Conservation (phyloP, 257 asterid genomes). For the Cruciata laevipes region DNA sequence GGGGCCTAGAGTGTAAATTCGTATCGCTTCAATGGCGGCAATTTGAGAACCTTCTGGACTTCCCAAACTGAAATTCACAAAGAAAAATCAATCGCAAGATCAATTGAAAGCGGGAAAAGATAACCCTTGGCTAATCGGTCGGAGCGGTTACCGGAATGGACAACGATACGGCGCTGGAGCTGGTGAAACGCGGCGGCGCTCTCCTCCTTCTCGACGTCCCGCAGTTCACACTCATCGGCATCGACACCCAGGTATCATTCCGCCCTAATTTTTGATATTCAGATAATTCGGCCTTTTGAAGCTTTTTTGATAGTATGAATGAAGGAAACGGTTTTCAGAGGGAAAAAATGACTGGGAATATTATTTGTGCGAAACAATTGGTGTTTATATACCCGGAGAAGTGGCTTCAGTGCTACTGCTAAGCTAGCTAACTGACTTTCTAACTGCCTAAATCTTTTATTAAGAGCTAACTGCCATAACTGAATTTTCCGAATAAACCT, state of each 20-base stretch:
- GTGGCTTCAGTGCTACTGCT: background rate
- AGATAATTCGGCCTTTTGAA: background rate
- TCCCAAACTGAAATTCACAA: background rate
- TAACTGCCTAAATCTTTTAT: no score
- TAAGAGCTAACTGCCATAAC: background rate
- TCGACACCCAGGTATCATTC: slow-evolving; percentile 60
- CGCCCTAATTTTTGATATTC: background rate
- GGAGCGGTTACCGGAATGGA: slow-evolving; percentile 33
- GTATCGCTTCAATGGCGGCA: background rate
- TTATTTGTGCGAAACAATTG: background rate
- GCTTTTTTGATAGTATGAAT: background rate
- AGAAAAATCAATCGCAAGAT: background rate
- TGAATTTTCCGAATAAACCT: background rate
- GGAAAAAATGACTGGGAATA: background rate
- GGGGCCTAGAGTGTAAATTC: background rate
- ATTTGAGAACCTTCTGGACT: slow-evolving; percentile 1
- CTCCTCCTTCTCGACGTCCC: slow-evolving; percentile 83
- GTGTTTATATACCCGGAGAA: background rate
- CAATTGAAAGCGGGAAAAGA: background rate
- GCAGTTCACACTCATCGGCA: slow-evolving; percentile 68
- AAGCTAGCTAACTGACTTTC: background rate
- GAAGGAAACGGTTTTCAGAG: background rate
- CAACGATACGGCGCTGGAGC: slow-evolving; percentile 50
- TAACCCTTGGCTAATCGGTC: slow-evolving; percentile 1
- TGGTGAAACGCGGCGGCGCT: slow-evolving; percentile 63